Evolutionary conservation across 176 grass and related monocot species (phyloP), one percentile per base, ranked within the genome.

Genomic region (Cocos nucifera): DNA sequence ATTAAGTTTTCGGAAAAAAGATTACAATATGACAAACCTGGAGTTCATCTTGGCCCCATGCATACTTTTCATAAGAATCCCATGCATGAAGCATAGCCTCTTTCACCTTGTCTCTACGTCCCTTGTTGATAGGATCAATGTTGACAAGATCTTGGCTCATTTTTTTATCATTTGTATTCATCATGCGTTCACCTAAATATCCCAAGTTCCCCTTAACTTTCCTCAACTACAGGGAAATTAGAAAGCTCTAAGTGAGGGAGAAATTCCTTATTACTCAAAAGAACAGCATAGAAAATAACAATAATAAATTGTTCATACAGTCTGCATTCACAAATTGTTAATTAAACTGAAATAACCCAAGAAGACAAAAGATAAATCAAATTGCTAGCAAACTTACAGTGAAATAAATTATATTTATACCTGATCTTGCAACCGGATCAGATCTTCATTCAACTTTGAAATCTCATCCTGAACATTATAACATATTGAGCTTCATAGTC

Each of bases 1-100:
- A 32, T 58, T 17, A 24, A 57, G 17, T 32, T 64, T 64, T 7
- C 30, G 6, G 57, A 44, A 44, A 44, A 44, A 10, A 44, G 35
- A 44, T 44, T 44, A 44, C 10, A 64, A 50, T 74, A 76, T 64
- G 64, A 62, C 62, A 71, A 61, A 93, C 94, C 94, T 99, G 84
- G 86, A 99, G 88, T 65, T 99, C 94, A 16, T 99, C 94, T 73
- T 83, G 83, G 73, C 85, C 94, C 88, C 94, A 99, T 10, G 94
- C 82, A 68, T 99, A 99, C 23, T 77, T 85, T 49, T 85, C 85
- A 71, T 99, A 99, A 53, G 94, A 99, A 72, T 81, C 89, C 94
- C 94, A 99, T 52, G 88, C 94, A 79, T 99, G 94, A 50, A 61
- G 67, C 88, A 99, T 99, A 50, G 94, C 94, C 3, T 86, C 85